Conservation (phyloP, 169 alveolate species). For the Eimeria sp. region DNA sequence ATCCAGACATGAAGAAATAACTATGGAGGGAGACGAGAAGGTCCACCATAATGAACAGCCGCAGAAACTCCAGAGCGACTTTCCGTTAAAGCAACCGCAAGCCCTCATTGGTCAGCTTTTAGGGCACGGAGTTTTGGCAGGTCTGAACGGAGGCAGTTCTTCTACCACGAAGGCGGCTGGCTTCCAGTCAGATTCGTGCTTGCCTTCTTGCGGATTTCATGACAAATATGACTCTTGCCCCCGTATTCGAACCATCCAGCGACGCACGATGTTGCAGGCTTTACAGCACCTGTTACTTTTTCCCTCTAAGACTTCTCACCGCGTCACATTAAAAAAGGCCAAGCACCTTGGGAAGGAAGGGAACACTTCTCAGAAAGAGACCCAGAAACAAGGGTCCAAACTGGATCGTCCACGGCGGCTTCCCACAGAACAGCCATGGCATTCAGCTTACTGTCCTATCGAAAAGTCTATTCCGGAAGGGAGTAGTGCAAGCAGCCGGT, state of each 20-base stretch:
- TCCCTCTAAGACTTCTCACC: not conserved
- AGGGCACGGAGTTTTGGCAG: not conserved
- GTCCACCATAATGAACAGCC: not conserved
- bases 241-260: not conserved
- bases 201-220: not conserved
- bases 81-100: slow-evolving; percentile 4
- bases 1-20: not conserved
- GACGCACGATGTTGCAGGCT: slow-evolving; percentile 11
- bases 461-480: not conserved
- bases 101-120: not conserved
- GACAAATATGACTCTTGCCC: not conserved
- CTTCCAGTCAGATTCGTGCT: not conserved
- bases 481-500: not conserved
- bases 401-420: not conserved
- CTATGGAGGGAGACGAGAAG: not conserved
- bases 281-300: slow-evolving; percentile 31
- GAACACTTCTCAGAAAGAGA: not conserved
- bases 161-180: not conserved
- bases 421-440: not conserved
- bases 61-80: not conserved
- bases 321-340: not conserved
- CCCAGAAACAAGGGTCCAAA: too few species aligned
- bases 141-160: not conserved
- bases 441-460: not conserved
- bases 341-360: not conserved